Percentiles rank a stretch among this genome's conserved stretches.
These are phyloP conservation scores for Raddia distichophylla DNA, from an alignment of 176 grass and related monocot genomes.

Conservation along the genomic window DNA sequence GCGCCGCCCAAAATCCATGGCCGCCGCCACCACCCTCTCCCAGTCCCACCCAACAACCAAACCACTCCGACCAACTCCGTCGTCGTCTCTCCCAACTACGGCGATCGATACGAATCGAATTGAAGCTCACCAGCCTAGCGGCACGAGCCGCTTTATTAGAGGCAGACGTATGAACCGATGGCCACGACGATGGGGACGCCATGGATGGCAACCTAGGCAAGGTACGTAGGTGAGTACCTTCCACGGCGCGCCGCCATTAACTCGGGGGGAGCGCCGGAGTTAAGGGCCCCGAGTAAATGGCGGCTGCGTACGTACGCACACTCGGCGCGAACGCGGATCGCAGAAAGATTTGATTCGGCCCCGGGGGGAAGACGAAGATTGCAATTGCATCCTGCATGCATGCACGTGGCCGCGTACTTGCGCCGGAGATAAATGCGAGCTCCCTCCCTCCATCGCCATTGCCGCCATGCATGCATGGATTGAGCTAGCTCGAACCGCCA, in stretches of 20 bases:
- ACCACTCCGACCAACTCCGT: background rate
- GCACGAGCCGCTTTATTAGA: slow-evolving; percentile 16
- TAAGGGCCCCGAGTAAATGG: slow-evolving; percentile 36
- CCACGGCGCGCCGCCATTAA: slow-evolving; percentile 43
- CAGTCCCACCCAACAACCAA: background rate
- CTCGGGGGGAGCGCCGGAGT: slow-evolving; percentile 2
- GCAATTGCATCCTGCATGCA: background rate
- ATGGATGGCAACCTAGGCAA: background rate
- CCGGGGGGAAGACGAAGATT: slow-evolving; percentile 2
- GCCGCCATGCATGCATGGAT: background rate
- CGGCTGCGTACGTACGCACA: background rate
- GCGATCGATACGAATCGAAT: slow-evolving; percentile 32
- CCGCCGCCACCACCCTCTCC: background rate
- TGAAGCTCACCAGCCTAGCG: slow-evolving; percentile 26
- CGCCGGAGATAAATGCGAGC: slow-evolving; percentile 22
- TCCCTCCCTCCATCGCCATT: background rate
- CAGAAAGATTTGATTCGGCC: slow-evolving; percentile 10
- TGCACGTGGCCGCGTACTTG: slow-evolving; percentile 9
- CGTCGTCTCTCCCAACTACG: slow-evolving; percentile 10
- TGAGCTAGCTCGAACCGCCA: background rate
- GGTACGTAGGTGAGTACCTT: background rate
- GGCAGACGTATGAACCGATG: background rate
- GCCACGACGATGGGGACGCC: background rate
- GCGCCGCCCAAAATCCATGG: slow-evolving; percentile 55
- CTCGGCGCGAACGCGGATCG: background rate